A percentile compares a stretch with the other conserved stretches of the same genome.
Evolutionary conservation across 495 filamentous ascomycete genomes (phyloP).

Genomic region (Tuber aestivum): DNA sequence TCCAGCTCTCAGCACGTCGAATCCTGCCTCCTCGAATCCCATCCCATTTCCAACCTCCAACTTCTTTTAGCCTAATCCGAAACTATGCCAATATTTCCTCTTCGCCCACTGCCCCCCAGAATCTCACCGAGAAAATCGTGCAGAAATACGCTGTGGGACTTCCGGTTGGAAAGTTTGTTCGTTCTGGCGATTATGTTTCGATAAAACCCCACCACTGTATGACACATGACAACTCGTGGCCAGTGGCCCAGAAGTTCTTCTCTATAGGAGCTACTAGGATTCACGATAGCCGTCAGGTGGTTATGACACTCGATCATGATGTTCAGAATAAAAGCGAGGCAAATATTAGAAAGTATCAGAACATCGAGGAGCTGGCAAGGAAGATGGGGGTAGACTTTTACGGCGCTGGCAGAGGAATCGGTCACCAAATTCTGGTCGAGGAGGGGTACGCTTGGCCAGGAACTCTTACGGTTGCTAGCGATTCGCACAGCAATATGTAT

Average conservation of each 20-base stretch:
- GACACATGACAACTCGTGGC: constrained; percentile 93
- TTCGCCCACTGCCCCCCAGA: constrained; percentile 56
- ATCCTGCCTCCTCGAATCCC: constrained; percentile 16
- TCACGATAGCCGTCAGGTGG: constrained; percentile 65
- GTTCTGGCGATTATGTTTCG: constrained; percentile 75
- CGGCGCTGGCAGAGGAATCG: constrained; percentile 75
- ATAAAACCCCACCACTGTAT: constrained; percentile 70
- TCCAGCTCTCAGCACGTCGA: constrained; percentile 18
- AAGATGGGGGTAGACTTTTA: constrained; percentile 79
- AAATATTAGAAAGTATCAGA: constrained; percentile 76
- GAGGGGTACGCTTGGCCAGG: constrained; percentile 73
- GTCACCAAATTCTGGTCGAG: constrained; percentile 86
- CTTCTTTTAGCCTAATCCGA: constrained; percentile 41
- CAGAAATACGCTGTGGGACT: constrained; percentile 71
- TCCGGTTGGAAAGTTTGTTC: constrained; percentile 62
- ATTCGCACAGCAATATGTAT: constrained; percentile 85
- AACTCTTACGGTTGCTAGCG: constrained; percentile 72
- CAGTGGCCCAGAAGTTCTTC: constrained; percentile 79
- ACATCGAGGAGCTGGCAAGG: constrained; percentile 81
- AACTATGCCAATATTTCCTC: constrained; percentile 40
- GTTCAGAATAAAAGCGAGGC: constrained; percentile 79
- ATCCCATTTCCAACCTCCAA: constrained; percentile 44
- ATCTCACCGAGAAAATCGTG: constrained; percentile 87
- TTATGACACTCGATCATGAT: constrained; percentile 91
- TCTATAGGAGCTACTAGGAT: constrained; percentile 75